Percentiles rank a stretch among this genome's conserved stretches.
Evolutionary conservation across 371 early-diverging fungal genomes (phyloP).

Genomic region (Mucor lusitanicus): DNA sequence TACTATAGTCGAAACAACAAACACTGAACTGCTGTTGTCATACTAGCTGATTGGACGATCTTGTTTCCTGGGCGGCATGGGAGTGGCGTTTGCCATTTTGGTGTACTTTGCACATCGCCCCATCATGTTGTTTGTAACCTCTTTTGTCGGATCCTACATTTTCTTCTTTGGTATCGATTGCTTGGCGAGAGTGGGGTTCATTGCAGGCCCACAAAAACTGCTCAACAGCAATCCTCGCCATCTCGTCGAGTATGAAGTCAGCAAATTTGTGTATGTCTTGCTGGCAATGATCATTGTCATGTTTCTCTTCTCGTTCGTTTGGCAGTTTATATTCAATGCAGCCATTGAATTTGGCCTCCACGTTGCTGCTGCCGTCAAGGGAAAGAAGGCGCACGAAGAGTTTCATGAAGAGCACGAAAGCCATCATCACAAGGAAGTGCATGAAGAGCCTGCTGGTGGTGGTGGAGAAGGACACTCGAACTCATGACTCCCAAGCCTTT

Average conservation of each 20-base stretch:
- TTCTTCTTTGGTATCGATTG: constrained; percentile 40
- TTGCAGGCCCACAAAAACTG: constrained; percentile 20
- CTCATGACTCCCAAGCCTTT: not conserved
- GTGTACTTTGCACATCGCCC: constrained; percentile 10
- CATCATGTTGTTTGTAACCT: constrained; percentile 24
- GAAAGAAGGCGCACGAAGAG: constrained; percentile 21
- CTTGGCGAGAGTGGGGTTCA: constrained; percentile 18
- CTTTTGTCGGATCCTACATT: constrained; percentile 37
- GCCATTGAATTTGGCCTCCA: constrained; percentile 16
- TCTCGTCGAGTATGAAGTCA: constrained; percentile 2
- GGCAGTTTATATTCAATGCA: constrained; percentile 23
- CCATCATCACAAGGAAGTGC: not conserved
- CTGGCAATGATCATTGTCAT: constrained; percentile 21
- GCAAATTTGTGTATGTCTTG: constrained; percentile 17
- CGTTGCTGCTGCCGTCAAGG: constrained; percentile 19
- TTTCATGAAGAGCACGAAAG: constrained; percentile 1
- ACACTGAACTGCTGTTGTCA: not conserved
- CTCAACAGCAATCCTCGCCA: constrained; percentile 16
- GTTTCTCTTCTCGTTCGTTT: constrained; percentile 18
- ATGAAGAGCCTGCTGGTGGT: constrained; percentile 7
- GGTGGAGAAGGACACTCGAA: not conserved
- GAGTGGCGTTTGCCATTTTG: constrained; percentile 1
- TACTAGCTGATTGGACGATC: constrained; percentile 19
- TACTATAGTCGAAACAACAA: not conserved
- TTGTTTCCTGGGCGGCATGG: constrained; percentile 24